phyloP scores from a whole-genome alignment of 306 rosid genomes.

The Castanea mollissima region DNA sequence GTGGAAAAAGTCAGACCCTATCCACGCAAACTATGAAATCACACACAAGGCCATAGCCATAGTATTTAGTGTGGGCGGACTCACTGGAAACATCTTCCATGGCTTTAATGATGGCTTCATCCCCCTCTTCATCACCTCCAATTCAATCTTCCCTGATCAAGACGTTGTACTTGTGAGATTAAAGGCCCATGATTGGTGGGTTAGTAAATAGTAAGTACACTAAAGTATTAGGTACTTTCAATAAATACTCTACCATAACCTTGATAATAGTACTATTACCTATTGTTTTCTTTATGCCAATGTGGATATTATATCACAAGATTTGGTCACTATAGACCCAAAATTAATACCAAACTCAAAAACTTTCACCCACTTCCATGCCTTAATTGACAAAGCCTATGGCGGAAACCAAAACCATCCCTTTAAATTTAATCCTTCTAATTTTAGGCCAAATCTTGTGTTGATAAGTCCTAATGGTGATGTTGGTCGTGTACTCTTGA shows the following conservation, averaged over 20 bases:
- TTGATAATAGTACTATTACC: slow-evolving; percentile 10
- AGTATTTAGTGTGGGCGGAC: slow-evolving; percentile 49
- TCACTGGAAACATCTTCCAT: background rate
- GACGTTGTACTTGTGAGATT: slow-evolving; percentile 37
- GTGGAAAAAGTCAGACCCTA: no score
- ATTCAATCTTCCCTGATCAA: slow-evolving; percentile 19
- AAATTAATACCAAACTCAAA: slow-evolving; percentile 31
- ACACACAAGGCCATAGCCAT: slow-evolving; percentile 43
- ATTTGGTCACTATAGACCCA: slow-evolving; percentile 33
- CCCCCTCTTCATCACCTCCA: slow-evolving; percentile 31
- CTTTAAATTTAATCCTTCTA: background rate
- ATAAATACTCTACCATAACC: slow-evolving; percentile 23
- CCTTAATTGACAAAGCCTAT: slow-evolving; percentile 27
- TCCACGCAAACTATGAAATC: background rate
- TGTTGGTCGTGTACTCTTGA: slow-evolving; percentile 25
- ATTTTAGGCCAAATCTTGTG: slow-evolving; percentile 12
- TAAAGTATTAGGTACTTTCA: slow-evolving; percentile 22
- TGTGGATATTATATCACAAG: slow-evolving; percentile 43
- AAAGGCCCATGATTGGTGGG: slow-evolving; percentile 36
- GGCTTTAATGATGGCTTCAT: no score
- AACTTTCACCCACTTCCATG: slow-evolving; percentile 27
- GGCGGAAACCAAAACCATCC: background rate
- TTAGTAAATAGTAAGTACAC: slow-evolving; percentile 34
- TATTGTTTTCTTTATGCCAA: slow-evolving; percentile 39
- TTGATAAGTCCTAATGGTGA: slow-evolving; percentile 7